phyloP scores from a whole-genome alignment of 2,329 filamentous ascomycete genomes.

The Balansia obtecta region DNA sequence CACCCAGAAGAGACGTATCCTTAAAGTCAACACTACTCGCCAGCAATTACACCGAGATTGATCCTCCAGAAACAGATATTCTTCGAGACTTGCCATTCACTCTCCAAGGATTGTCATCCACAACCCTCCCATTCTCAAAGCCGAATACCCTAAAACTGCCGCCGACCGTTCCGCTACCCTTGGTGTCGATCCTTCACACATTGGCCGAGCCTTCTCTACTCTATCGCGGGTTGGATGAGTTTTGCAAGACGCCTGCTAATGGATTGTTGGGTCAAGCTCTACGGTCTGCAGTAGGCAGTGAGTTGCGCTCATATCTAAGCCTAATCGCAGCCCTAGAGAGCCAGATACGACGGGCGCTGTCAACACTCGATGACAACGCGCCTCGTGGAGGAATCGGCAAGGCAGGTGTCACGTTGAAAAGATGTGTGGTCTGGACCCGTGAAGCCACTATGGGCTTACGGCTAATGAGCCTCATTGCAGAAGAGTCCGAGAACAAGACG shows the following conservation, averaged over 20 bases:
- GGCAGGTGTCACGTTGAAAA: conserved; percentile 82
- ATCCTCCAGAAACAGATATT: conserved; percentile 53
- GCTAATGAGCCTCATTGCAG: conserved; percentile 86
- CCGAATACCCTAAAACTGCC: conserved; percentile 64
- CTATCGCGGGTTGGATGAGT: conserved; percentile 68
- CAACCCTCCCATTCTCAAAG: conserved; percentile 64
- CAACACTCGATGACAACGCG: conserved; percentile 55
- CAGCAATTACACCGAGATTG: conserved; percentile 41
- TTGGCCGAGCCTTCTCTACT: conserved; percentile 89
- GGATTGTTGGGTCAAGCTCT: conserved; percentile 89
- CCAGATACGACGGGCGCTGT: conserved; percentile 75
- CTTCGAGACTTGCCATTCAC: conserved; percentile 82
- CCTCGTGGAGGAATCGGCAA: conserved; percentile 65
- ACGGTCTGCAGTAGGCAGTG: conserved; percentile 70
- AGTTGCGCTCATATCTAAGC: conserved; percentile 80
- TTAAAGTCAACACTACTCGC: conserved; percentile 46
- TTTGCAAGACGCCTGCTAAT: conserved; percentile 68
- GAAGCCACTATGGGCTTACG: conserved; percentile 93
- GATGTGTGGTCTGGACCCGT: conserved; percentile 93
- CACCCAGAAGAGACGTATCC: conserved; percentile 35
- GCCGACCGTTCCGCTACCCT: conserved; percentile 63
- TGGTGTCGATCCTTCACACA: conserved; percentile 77
- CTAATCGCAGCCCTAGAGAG: conserved; percentile 86
- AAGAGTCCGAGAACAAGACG: conserved; percentile 70
- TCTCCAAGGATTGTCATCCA: conserved; percentile 81